Evolutionary conservation across 2,329 filamentous ascomycete genomes (phyloP).

Genomic region (Magnaporthiopsis incrustans): DNA sequence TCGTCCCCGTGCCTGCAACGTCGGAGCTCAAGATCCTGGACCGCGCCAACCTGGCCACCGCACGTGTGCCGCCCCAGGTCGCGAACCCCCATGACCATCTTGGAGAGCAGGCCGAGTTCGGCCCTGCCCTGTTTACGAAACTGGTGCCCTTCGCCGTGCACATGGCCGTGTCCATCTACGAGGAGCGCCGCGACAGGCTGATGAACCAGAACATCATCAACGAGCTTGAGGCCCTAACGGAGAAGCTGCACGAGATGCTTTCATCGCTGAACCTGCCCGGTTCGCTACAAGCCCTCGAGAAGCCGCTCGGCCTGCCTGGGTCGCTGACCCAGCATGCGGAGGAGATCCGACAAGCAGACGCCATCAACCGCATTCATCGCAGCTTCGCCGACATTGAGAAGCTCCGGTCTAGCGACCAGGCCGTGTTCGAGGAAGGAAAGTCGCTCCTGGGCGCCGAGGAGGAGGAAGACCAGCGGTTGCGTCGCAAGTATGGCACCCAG

Average conservation of each 20-base stretch:
- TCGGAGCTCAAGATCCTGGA: constrained; percentile 80
- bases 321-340: constrained; percentile 84
- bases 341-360: constrained; percentile 86
- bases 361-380: constrained; percentile 64
- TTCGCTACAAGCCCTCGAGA: constrained; percentile 88
- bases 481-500: constrained; percentile 76
- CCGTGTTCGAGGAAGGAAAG: constrained; percentile 75
- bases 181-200: constrained; percentile 80
- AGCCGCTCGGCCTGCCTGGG: constrained; percentile 82
- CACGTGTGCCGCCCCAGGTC: constrained; percentile 74
- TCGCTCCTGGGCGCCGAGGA: constrained; percentile 71
- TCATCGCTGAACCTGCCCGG: constrained; percentile 82
- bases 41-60: constrained; percentile 78
- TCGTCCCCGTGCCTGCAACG: constrained; percentile 78
- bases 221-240: constrained; percentile 73
- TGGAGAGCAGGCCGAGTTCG: constrained; percentile 72
- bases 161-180: constrained; percentile 90
- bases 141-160: constrained; percentile 95
- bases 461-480: constrained; percentile 70
- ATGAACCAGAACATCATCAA: constrained; percentile 83
- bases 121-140: constrained; percentile 78
- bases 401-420: constrained; percentile 70
- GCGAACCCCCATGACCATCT: constrained; percentile 72
- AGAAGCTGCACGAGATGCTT: constrained; percentile 69
- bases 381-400: constrained; percentile 87